phyloP scores from a whole-genome alignment of 176 grass and related monocot genomes.

The Dactylis glomerata region DNA sequence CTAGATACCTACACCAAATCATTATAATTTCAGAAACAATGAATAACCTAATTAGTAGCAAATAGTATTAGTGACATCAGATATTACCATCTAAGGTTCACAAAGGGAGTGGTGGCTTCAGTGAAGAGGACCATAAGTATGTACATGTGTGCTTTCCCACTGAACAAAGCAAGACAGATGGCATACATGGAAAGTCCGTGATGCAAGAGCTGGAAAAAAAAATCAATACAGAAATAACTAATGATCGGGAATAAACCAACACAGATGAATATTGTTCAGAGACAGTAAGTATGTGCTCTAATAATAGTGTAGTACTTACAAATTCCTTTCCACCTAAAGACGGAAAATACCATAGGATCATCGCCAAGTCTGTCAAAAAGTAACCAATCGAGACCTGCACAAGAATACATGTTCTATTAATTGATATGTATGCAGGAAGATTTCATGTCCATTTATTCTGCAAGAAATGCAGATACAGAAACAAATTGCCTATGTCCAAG shows the following conservation, averaged over 20 bases:
- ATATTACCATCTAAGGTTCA: conserved; percentile 90
- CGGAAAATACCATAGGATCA: conserved; percentile 69
- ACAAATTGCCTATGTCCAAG: background rate
- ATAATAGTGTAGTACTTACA: conserved; percentile 49
- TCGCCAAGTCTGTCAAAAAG: conserved; percentile 65
- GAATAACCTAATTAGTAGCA: background rate
- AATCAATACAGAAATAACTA: background rate
- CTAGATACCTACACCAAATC: conserved; percentile 64
- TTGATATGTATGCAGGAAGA: background rate
- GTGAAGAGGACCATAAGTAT: conserved; percentile 87
- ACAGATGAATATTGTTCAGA: background rate
- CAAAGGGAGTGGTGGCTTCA: conserved; percentile 83
- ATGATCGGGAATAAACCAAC: background rate
- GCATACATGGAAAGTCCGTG: conserved; percentile 83
- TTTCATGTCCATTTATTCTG: background rate
- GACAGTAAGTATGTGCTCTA: background rate
- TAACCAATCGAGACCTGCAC: conserved; percentile 75
- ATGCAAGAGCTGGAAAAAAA: conserved; percentile 66
- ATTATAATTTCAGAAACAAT: conserved; percentile 10
- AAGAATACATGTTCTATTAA: background rate
- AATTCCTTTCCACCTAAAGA: conserved; percentile 89
- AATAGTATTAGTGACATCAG: background rate
- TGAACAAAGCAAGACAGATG: conserved; percentile 63
- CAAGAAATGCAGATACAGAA: background rate
- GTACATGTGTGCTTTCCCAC: conserved; percentile 82